A percentile compares a stretch with the other conserved stretches of the same genome.
Conservation (phyloP, 2,329 filamentous ascomycete species). For the Xylogone sp. region DNA sequence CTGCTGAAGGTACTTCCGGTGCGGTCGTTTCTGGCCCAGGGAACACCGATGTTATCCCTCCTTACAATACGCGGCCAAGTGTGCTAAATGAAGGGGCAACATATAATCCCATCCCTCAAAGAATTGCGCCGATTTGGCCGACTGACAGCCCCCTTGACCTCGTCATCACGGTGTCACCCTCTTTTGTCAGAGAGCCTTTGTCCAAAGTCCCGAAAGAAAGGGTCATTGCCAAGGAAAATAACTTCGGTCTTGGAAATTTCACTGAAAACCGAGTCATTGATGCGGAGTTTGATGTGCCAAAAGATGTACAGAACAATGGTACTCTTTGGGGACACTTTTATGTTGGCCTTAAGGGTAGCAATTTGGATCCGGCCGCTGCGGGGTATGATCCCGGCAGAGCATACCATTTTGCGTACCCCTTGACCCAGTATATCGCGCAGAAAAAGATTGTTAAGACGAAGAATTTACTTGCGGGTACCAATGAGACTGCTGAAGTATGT, state of each 20-base stretch:
- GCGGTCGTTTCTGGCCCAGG: slow-evolving; percentile 49
- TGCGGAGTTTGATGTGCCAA: slow-evolving; percentile 73
- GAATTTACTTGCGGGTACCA: slow-evolving; percentile 64
- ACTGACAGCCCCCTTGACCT: slow-evolving; percentile 76
- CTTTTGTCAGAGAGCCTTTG: slow-evolving; percentile 65
- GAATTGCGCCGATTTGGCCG: slow-evolving; percentile 85
- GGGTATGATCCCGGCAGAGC: slow-evolving; percentile 73
- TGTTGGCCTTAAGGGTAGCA: slow-evolving; percentile 70
- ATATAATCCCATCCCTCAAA: slow-evolving; percentile 63
- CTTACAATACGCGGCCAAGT: slow-evolving; percentile 62
- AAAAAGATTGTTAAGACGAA: slow-evolving; percentile 87
- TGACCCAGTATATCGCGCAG: slow-evolving; percentile 87
- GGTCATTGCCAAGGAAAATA: slow-evolving; percentile 74
- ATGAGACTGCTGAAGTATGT: slow-evolving; percentile 44
- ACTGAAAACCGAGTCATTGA: slow-evolving; percentile 75
- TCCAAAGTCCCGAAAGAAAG: slow-evolving; percentile 61
- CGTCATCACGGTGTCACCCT: slow-evolving; percentile 77
- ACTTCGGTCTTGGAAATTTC: slow-evolving; percentile 75
- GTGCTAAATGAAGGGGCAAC: slow-evolving; percentile 56
- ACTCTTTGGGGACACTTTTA: slow-evolving; percentile 96
- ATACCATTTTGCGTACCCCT: slow-evolving; percentile 76
- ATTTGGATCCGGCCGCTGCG: slow-evolving; percentile 69
- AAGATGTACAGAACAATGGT: slow-evolving; percentile 81
- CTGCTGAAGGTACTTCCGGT: slow-evolving; percentile 49
- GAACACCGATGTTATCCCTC: slow-evolving; percentile 55